Evolutionary conservation across 2,329 filamentous ascomycete genomes (phyloP).

Genomic region (Metarhizium rileyi): DNA sequence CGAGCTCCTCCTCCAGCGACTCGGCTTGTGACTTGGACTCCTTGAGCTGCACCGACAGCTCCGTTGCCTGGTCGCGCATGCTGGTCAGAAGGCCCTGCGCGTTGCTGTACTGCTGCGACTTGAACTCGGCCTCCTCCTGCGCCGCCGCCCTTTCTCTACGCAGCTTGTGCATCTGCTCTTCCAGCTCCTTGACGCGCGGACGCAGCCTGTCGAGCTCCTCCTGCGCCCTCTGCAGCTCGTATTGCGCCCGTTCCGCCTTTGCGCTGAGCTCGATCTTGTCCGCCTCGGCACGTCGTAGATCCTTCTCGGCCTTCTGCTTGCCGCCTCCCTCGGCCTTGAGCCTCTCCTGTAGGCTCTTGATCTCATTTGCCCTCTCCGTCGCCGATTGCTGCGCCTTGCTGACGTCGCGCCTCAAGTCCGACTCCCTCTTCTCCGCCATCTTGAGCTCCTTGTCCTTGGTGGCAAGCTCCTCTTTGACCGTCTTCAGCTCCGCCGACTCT

Average conservation of each 20-base stretch:
- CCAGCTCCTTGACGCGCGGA: slow-evolving; percentile 53
- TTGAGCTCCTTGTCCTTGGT: slow-evolving; percentile 51
- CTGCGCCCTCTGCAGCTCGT: slow-evolving; percentile 61
- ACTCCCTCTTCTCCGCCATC: slow-evolving; percentile 71
- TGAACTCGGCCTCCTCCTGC: slow-evolving; percentile 74
- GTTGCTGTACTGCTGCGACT: slow-evolving; percentile 74
- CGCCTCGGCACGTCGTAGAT: slow-evolving; percentile 66
- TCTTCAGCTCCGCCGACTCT: slow-evolving; percentile 67
- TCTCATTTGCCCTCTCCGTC: slow-evolving; percentile 66
- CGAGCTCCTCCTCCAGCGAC: slow-evolving; percentile 82
- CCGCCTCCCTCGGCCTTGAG: slow-evolving; percentile 63
- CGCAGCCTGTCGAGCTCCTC: slow-evolving; percentile 63
- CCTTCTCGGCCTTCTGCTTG: slow-evolving; percentile 61
- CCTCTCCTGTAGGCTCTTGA: slow-evolving; percentile 69
- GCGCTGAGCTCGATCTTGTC: slow-evolving; percentile 72
- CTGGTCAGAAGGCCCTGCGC: slow-evolving; percentile 79
- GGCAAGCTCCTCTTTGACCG: slow-evolving; percentile 63
- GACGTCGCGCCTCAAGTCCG: slow-evolving; percentile 69
- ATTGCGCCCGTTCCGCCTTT: slow-evolving; percentile 57
- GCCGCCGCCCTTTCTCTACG: slow-evolving; percentile 57
- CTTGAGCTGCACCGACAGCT: slow-evolving; percentile 84
- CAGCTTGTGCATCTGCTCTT: slow-evolving; percentile 62
- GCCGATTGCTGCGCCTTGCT: slow-evolving; percentile 58
- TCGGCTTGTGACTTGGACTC: slow-evolving; percentile 76
- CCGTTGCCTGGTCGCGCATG: slow-evolving; percentile 86